Percentiles rank a stretch among this genome's conserved stretches.
phyloP scores from a whole-genome alignment of 352 stramenopile genomes.

The Phytophthora aleatoria region DNA sequence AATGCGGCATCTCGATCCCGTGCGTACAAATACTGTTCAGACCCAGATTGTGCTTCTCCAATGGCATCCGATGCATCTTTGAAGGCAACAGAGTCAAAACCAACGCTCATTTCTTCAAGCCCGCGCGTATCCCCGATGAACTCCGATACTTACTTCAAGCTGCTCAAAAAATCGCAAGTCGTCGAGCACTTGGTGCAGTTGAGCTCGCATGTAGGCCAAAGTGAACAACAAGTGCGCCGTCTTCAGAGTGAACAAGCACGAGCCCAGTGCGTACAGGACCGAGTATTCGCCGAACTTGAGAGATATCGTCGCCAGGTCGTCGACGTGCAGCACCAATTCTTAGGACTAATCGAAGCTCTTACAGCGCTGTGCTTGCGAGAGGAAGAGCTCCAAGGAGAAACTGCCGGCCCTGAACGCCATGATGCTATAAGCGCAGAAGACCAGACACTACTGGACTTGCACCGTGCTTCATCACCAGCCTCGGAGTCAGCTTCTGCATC shows the following conservation, averaged over 20 bases:
- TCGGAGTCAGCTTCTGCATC: slow-evolving; percentile 2
- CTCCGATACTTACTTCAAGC: slow-evolving; percentile 63
- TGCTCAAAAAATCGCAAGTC: slow-evolving; percentile 73
- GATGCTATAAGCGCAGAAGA: slow-evolving; percentile 43
- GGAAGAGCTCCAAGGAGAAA: slow-evolving; percentile 34
- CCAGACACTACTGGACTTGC: slow-evolving; percentile 53
- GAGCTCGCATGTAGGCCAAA: slow-evolving; percentile 42
- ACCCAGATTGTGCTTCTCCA: slow-evolving; percentile 37
- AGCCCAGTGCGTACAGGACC: slow-evolving; percentile 53
- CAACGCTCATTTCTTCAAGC: slow-evolving; percentile 8
- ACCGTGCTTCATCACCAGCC: slow-evolving; percentile 29
- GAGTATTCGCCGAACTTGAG: slow-evolving; percentile 59
- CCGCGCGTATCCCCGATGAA: slow-evolving; percentile 38
- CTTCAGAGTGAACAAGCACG: slow-evolving; percentile 55
- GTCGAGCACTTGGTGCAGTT: slow-evolving; percentile 57
- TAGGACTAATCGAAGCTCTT: slow-evolving; percentile 55
- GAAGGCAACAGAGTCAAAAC: slow-evolving; percentile 5
- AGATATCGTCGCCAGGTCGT: slow-evolving; percentile 55
- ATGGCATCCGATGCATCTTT: slow-evolving; percentile 8
- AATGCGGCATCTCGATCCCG: slow-evolving; percentile 16
- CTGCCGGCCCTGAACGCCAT: slow-evolving; percentile 7
- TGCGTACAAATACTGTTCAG: slow-evolving; percentile 41
- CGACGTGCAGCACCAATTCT: slow-evolving; percentile 55
- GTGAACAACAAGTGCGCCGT: slow-evolving; percentile 47
- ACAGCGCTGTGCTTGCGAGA: slow-evolving; percentile 49